phyloP scores from a whole-genome alignment of 306 rosid species.

The Lablab purpureus region DNA sequence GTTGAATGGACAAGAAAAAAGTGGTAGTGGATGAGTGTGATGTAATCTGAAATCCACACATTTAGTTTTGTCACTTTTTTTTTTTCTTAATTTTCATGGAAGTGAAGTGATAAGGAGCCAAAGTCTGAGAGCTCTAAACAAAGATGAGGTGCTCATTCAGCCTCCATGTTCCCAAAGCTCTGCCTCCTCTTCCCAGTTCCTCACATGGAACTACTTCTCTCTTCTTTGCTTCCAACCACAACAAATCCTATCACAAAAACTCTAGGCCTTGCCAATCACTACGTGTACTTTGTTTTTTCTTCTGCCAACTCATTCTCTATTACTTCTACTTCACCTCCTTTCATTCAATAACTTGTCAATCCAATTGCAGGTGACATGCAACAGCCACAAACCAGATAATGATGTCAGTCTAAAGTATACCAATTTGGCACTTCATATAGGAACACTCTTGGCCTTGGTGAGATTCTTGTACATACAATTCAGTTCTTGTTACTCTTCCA shows the following conservation, averaged over 20 bases:
- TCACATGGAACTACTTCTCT: slow-evolving; percentile 44
- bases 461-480: slow-evolving; percentile 39
- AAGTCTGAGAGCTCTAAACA: slow-evolving; percentile 37
- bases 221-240: slow-evolving; percentile 51
- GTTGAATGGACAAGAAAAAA: slow-evolving; percentile 33
- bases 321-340: not conserved
- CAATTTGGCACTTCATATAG: slow-evolving; percentile 70
- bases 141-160: slow-evolving; percentile 71
- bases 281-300: slow-evolving; percentile 45
- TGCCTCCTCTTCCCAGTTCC: slow-evolving; percentile 64
- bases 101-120: slow-evolving; percentile 58
- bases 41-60: not conserved
- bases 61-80: not conserved
- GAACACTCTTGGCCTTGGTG: slow-evolving; percentile 76
- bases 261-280: slow-evolving; percentile 31
- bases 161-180: slow-evolving; percentile 80
- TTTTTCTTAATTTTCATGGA: slow-evolving; percentile 33
- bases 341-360: slow-evolving; percentile 11
- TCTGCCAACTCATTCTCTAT: not conserved
- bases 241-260: slow-evolving; percentile 25
- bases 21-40: slow-evolving; percentile 34
- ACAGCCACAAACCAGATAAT: slow-evolving; percentile 51
- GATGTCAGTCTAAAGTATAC: slow-evolving; percentile 52
- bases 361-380: slow-evolving; percentile 55
- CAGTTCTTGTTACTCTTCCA: not conserved